Conservation (phyloP, 2,329 filamentous ascomycete species). For the Hypoxylon sp. region DNA sequence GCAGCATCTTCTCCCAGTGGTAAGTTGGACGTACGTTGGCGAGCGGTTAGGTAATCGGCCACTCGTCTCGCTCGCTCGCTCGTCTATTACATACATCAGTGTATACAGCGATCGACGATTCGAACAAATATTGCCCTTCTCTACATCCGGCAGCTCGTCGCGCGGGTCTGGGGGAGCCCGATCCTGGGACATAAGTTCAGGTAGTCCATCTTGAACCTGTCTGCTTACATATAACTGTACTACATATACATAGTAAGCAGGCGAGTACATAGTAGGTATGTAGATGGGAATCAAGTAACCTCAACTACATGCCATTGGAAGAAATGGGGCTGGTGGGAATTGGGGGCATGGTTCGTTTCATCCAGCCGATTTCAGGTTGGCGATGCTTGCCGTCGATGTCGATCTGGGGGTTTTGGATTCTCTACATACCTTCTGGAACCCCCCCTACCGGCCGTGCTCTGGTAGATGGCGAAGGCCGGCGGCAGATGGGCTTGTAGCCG, state of each 20-base stretch:
- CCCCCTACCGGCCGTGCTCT: not conserved
- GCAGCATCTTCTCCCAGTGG: not conserved
- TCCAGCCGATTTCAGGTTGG: slow-evolving; percentile 2
- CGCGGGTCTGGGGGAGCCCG: slow-evolving; percentile 3
- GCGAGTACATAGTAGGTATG: too few relatives aligned
- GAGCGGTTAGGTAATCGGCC: too few relatives aligned
- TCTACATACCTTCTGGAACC: not conserved
- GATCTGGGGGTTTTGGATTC: slow-evolving; percentile 15
- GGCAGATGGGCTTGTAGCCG: not conserved
- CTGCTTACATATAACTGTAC: too few relatives aligned
- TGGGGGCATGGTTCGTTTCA: slow-evolving; percentile 29
- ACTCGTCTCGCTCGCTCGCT: not conserved
- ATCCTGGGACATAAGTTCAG: not conserved
- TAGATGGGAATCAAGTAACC: too few relatives aligned
- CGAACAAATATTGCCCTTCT: too few relatives aligned
- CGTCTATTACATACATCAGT: not conserved
- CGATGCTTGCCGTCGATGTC: slow-evolving; percentile 2
- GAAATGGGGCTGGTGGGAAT: slow-evolving; percentile 8
- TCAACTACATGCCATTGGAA: not conserved
- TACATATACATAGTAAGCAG: too few relatives aligned
- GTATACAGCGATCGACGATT: too few relatives aligned
- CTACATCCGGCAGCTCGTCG: slow-evolving; percentile 19
- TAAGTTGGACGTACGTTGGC: not conserved
- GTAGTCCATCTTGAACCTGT: too few relatives aligned
- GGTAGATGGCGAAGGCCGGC: not conserved